A percentile compares a stretch with the other conserved stretches of the same genome.
Evolutionary conservation across 2,329 filamentous ascomycete species (phyloP).

Genomic region (Aspergillus costaricaensis): DNA sequence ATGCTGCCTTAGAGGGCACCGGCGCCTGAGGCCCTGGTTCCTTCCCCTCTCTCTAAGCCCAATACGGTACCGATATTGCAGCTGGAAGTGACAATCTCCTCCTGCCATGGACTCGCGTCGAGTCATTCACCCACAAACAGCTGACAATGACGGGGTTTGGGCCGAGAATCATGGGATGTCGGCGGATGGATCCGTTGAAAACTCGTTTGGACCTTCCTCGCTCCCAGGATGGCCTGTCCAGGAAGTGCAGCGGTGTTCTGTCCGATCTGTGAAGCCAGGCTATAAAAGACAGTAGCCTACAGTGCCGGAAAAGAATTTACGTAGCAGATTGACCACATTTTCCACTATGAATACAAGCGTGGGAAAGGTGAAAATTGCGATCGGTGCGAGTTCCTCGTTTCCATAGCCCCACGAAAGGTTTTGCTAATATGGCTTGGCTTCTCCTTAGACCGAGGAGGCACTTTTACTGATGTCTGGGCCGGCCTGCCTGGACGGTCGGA

Average conservation of each 20-base stretch:
- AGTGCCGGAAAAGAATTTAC: not conserved
- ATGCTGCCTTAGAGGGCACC: not conserved
- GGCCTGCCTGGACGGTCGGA: slow-evolving; percentile 32
- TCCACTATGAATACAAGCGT: not conserved
- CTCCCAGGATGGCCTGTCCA: no score
- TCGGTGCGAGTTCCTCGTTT: not conserved
- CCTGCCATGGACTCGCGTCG: no score
- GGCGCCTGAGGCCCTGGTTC: not conserved
- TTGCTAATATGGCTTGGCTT: no score
- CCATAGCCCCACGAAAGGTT: no score
- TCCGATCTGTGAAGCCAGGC: no score
- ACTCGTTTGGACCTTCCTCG: no score
- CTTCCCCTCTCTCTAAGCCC: not conserved
- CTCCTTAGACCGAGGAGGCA: slow-evolving; percentile 35
- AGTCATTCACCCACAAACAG: no score
- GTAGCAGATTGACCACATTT: not conserved
- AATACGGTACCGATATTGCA: not conserved
- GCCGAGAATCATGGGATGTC: no score
- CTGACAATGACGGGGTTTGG: no score
- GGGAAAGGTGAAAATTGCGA: slow-evolving; percentile 13
- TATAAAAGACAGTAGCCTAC: not conserved
- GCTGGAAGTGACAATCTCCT: no score
- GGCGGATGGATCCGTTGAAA: no score
- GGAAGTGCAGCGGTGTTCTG: no score
- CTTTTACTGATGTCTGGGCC: slow-evolving; percentile 41